Evolutionary conservation across 1,139 yeast species (phyloP).

Genomic region (Yamadazyma conglobata): DNA sequence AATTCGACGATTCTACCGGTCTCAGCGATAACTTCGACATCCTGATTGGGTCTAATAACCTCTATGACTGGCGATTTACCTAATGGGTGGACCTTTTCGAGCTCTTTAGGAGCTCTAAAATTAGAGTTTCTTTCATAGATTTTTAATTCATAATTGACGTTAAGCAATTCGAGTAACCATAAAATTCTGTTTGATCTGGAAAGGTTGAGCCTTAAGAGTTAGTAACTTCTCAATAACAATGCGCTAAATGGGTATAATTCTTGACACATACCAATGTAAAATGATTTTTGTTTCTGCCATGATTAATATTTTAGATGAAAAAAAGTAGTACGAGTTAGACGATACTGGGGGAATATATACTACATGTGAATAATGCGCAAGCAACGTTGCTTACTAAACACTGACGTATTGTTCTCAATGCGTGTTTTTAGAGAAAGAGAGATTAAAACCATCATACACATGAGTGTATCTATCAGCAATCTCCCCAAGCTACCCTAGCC

Average conservation of each 20-base stretch:
- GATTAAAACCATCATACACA: no score
- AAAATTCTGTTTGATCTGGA: constrained; percentile 40
- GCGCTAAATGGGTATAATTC: neutral
- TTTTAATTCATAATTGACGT: constrained; percentile 33
- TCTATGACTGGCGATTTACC: constrained; percentile 44
- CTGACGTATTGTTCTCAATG: no score
- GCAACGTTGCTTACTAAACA: no score
- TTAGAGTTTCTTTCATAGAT: constrained; percentile 24
- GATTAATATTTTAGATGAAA: no score
- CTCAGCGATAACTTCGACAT: constrained; percentile 28
- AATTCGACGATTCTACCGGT: constrained; percentile 37
- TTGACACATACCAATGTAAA: constrained; percentile 16
- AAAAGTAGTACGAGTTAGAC: no score
- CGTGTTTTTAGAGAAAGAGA: no score
- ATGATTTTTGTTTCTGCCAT: constrained; percentile 12
- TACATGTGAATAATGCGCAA: no score
- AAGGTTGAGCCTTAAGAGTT: constrained; percentile 22
- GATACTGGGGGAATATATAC: no score
- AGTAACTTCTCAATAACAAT: neutral
- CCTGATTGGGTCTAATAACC: constrained; percentile 22
- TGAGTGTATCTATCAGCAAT: no score
- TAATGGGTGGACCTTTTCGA: constrained; percentile 34
- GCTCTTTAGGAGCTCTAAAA: constrained; percentile 36
- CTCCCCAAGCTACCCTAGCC: no score
- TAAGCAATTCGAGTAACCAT: constrained; percentile 39